phyloP scores from a whole-genome alignment of 371 early-diverging fungal genomes.

The Circinella umbellata region DNA sequence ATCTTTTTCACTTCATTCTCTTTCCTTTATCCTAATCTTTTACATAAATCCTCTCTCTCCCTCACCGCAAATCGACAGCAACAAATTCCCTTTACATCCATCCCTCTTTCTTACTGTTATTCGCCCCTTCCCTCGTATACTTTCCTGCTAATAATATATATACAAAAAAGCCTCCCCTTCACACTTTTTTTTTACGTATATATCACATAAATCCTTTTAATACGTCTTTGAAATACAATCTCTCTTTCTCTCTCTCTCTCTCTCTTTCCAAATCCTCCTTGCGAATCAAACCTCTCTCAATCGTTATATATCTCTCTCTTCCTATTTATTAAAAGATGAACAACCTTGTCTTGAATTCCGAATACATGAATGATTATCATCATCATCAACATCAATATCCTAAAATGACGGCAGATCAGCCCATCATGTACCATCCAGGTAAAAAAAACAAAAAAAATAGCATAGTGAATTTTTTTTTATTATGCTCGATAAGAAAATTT shows the following conservation, averaged over 20 bases:
- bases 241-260: background rate
- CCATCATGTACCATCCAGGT: conserved; percentile 41
- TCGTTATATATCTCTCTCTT: conserved; percentile 3
- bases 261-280: too few species aligned
- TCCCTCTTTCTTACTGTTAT: background rate
- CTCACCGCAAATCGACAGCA: background rate
- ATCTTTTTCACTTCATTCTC: conserved; percentile 14
- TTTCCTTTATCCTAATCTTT: conserved; percentile 14
- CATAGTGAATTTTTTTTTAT: too few species aligned
- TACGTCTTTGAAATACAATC: too few species aligned
- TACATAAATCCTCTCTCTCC: background rate
- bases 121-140: background rate
- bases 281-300: too few species aligned
- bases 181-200: too few species aligned
- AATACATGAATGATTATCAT: conserved; percentile 37
- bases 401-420: conserved; percentile 24
- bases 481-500: background rate
- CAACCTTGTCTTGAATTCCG: conserved; percentile 24
- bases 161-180: background rate
- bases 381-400: conserved; percentile 24
- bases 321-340: conserved; percentile 14
- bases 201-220: too few species aligned
- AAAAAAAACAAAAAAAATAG: background rate
- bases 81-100: background rate
- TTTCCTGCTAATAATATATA: conserved; percentile 1